A percentile compares a stretch with the other conserved stretches of the same genome.
phyloP scores from a whole-genome alignment of 345 rosid genomes.

The Eucalyptus erythrocorys region DNA sequence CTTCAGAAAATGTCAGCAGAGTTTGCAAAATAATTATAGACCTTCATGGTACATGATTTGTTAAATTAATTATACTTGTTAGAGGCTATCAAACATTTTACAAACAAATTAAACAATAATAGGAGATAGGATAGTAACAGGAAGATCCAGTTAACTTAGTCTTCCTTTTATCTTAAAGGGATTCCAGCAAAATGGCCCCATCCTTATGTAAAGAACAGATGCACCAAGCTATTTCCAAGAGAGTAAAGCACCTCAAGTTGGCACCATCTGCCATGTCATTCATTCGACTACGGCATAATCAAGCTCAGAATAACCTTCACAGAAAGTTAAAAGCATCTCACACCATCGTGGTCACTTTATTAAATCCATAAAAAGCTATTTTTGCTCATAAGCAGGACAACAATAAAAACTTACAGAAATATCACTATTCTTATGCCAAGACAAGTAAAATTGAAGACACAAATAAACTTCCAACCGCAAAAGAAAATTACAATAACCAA shows the following conservation, averaged over 20 bases:
- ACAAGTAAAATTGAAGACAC: not conserved
- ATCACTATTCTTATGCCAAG: not conserved
- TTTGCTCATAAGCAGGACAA: not conserved
- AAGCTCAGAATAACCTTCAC: not conserved
- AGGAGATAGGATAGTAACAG: not conserved
- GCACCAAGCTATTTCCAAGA: not conserved
- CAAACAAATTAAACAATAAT: not conserved
- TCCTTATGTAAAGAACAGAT: not conserved
- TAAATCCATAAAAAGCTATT: not conserved
- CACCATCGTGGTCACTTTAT: not conserved
- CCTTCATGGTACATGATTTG: not conserved
- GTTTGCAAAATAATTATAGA: not conserved
- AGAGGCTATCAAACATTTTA: not conserved
- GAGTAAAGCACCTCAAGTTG: not conserved
- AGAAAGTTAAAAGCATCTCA: not conserved
- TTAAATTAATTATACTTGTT: not conserved
- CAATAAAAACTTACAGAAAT: not conserved
- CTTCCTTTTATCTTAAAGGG: not conserved
- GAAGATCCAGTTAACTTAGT: not conserved
- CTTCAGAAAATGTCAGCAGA: not conserved
- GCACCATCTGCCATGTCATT: not conserved
- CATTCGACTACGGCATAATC: not conserved
- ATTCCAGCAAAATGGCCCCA: not conserved
- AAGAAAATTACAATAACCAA: not conserved
- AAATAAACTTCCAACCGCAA: not conserved